phyloP scores from a whole-genome alignment of 2,329 filamentous ascomycete species.

The Fusarium zealandicum region DNA sequence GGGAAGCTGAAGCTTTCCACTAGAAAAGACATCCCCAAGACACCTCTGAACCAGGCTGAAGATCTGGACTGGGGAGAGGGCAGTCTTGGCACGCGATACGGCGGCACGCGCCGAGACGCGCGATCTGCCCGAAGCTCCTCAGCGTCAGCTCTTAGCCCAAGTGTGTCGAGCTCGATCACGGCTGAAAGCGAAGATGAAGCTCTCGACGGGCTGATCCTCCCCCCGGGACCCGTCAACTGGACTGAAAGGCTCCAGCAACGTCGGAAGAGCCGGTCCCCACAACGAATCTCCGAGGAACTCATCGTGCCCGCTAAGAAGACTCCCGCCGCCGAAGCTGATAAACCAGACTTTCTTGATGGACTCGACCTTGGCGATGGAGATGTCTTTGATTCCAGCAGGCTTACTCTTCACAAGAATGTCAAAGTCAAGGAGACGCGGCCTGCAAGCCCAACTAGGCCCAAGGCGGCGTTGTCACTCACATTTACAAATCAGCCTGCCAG shows the following conservation, averaged over 20 bases:
- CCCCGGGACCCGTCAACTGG: constrained; percentile 83
- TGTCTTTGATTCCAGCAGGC: constrained; percentile 79
- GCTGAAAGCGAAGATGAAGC: constrained; percentile 93
- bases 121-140: constrained; percentile 85
- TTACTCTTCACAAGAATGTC: constrained; percentile 89
- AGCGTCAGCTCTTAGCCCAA: constrained; percentile 88
- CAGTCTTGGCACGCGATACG: constrained; percentile 88
- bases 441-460: constrained; percentile 73
- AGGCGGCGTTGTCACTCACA: constrained; percentile 83
- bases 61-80: constrained; percentile 96
- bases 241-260: constrained; percentile 77
- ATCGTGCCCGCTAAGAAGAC: constrained; percentile 44
- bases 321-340: constrained; percentile 52
- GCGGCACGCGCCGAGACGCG: constrained; percentile 82
- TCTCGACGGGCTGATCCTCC: constrained; percentile 86
- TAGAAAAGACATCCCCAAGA: constrained; percentile 67
- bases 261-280: constrained; percentile 66
- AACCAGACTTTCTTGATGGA: constrained; percentile 84
- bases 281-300: constrained; percentile 53
- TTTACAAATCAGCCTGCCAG: constrained; percentile 79
- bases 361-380: constrained; percentile 87
- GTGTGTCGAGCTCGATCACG: constrained; percentile 88
- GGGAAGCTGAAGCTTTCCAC: constrained; percentile 71
- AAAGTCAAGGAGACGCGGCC: constrained; percentile 79
- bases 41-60: constrained; percentile 67